Base-by-base conservation (phyloP, 2,329 filamentous ascomycete species). In the Ophiostoma sp. region DNA sequence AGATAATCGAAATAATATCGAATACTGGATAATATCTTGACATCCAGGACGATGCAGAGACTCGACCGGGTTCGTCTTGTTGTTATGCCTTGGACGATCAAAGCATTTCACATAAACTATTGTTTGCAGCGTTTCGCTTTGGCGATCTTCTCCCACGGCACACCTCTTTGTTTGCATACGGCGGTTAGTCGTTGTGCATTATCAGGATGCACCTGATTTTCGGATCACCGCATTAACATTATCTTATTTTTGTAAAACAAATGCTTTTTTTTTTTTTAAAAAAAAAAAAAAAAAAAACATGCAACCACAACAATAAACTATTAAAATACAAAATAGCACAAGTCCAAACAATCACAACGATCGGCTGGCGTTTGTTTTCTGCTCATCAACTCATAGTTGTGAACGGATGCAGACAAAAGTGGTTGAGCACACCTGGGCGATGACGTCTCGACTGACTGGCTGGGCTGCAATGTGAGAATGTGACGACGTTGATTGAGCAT, bases 401-500 rank as follows among this genome's bases (percentile, higher is more conserved):
- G 17, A 48, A n/a, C 44, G 17, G 20, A 48, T n/a, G 44, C 44
- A 48, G 44, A 41, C 7, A 48, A 48, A 48, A 48, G 5, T 48
- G 44, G 44, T 48, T 57, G 52, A 27, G n/a, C 52, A 57, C 52
- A 57, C 23, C 52, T 57, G 52, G 52, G 52, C 52, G 52, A 57
- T 57, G 52, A 57, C 52, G 57, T 62, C 57, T 31, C 27, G 13
- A 62, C 27, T 62, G 57, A 33, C 57, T 62, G 57, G 27, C 57
- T 62, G 27, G 57, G 27, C 23, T 33, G 57, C 52, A 57, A 57
- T 57, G 52, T 27, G n/a, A 57, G 52, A 62, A 31, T 62, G 57
- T 62, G 57, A 62, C 23, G 27, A 27, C 57, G 57, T 33, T 27
- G 57, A 17, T 11, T 4, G 57, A 17, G 17, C 13, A 2, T 35